Base-by-base conservation (phyloP, 2,329 filamentous ascomycete genomes). In the Fusarium kyushuense region DNA sequence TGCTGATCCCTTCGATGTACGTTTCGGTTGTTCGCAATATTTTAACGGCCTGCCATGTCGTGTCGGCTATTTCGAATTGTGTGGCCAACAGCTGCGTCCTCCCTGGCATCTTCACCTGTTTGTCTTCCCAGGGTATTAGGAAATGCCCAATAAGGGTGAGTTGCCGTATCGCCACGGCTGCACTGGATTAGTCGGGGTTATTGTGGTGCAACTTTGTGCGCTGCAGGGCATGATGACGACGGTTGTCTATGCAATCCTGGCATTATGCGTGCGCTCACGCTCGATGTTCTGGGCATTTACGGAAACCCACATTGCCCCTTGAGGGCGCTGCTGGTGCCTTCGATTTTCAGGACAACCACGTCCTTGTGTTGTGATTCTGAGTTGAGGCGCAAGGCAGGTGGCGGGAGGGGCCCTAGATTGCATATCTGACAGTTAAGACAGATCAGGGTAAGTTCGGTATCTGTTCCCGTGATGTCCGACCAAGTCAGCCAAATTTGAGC, bases 401-500 rank as follows among this genome's bases (percentile, higher is more conserved):
- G 30, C 10, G 6, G 40, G 19, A 23, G 13, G 38, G 17, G 17
- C 17, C 27, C n/a, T 9, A 36, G 27, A 33, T 21, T 35, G 43
- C 23, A 51, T 48, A 38, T 47, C 38, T 47, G 42, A 25, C 54
- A 38, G 25, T n/a, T 42, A 25, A 38, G 38, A 48, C 52, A 55
- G 40, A 30, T 23, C 21, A 49, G 49, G 30, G 19, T 41, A 40
- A 33, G 27, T 17, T 52, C 40, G 32, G 53, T 53, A 45, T 57
- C 45, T 45, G 46, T 40, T 45, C 36, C 23, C 27, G 38, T 52
- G 8, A 38, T 40, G 23, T 33, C 38, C 21, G 19, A 43, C 43
- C 19, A 43, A 7, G 29, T 86, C 79, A 87, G 62, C 85, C 84
- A 81, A 90, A 90, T 41, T 82, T 84, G 76, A 90, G 80, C 75